Conservation (phyloP, 140 eudicot species). For the Flaveria floridana region DNA sequence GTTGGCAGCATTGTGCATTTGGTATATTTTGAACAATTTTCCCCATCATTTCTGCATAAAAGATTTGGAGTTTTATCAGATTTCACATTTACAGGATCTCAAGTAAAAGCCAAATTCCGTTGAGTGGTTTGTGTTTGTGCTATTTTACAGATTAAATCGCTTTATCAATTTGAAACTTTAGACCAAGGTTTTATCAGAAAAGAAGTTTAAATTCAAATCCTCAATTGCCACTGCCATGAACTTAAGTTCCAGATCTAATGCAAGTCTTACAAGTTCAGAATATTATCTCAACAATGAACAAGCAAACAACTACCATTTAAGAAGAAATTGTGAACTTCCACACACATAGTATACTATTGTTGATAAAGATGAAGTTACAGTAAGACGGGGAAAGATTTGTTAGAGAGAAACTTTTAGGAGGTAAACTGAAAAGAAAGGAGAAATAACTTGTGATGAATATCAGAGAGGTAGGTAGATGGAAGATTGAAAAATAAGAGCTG, state of each 20-base stretch:
- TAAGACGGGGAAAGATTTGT: constrained; percentile 7
- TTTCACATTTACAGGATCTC: constrained; percentile 28
- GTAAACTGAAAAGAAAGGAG: background rate
- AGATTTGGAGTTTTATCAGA: constrained; percentile 55
- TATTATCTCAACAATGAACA: background rate
- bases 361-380: background rate
- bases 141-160: background rate
- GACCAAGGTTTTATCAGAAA: constrained; percentile 11
- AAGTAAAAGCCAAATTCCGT: constrained; percentile 7
- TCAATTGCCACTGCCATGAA: constrained; percentile 8
- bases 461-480: background rate
- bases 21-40: constrained; percentile 80
- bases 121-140: constrained; percentile 8
- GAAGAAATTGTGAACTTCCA: background rate
- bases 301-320: background rate
- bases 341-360: background rate
- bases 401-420: background rate
- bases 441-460: background rate
- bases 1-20: constrained; percentile 76
- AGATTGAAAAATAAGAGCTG: constrained; percentile 12
- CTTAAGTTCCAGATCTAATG: constrained; percentile 1
- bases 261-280: constrained; percentile 12
- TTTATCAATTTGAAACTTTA: background rate
- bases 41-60: constrained; percentile 82
- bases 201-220: constrained; percentile 10